phyloP scores from a whole-genome alignment of 345 rosid genomes.

The Theobroma cacao region DNA sequence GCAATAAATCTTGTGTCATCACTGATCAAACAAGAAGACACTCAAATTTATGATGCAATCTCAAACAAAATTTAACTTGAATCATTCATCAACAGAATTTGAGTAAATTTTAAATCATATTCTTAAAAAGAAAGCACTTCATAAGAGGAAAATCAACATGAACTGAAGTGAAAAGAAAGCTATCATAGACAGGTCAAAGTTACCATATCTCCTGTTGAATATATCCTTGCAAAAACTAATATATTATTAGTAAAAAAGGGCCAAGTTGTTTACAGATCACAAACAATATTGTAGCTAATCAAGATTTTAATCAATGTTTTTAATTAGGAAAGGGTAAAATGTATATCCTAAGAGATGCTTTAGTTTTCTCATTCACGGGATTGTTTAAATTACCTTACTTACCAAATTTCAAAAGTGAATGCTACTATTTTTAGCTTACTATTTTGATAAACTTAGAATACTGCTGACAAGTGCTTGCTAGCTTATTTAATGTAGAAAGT shows the following conservation, averaged over 20 bases:
- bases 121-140: not conserved
- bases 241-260: not conserved
- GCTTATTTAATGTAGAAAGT: conserved; percentile 1
- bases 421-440: not conserved
- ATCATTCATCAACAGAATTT: too few species aligned
- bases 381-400: not conserved
- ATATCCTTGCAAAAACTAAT: not conserved
- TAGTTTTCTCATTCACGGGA: not conserved
- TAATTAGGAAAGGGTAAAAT: not conserved
- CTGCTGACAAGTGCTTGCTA: not conserved
- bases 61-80: too few species aligned
- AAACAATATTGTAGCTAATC: not conserved
- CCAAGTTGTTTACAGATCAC: not conserved
- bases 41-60: too few species aligned
- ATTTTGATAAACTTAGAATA: not conserved
- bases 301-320: not conserved
- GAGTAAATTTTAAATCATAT: not conserved
- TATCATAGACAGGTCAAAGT: not conserved
- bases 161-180: not conserved
- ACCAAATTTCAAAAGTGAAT: conserved; percentile 1
- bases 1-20: too few species aligned
- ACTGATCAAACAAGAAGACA: too few species aligned
- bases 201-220: not conserved
- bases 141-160: not conserved
- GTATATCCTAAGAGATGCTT: conserved; percentile 1